Conservation (phyloP, 371 early-diverging fungal species). For the Nematocida sp. region DNA sequence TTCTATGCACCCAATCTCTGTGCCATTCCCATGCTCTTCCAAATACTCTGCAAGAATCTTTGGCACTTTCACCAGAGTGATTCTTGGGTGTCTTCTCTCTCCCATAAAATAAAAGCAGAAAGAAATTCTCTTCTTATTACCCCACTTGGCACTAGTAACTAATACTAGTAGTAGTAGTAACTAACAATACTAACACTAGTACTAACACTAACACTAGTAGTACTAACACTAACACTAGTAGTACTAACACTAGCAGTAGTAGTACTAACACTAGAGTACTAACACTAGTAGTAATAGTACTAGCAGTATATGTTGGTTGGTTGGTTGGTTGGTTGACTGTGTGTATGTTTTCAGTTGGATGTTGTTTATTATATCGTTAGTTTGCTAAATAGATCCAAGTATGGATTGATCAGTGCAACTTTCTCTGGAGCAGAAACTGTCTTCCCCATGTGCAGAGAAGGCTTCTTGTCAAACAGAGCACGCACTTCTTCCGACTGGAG, state of each 20-base stretch:
- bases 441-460: neutral
- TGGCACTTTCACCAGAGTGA: constrained; percentile 44
- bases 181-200: no score
- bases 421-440: constrained; percentile 5
- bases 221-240: neutral
- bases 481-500: constrained; percentile 33
- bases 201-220: neutral
- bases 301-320: no score
- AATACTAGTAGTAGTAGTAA: no score
- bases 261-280: neutral
- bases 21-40: constrained; percentile 6
- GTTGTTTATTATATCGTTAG: neutral
- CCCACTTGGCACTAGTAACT: no score
- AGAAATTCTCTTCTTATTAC: no score
- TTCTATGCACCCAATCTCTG: constrained; percentile 37
- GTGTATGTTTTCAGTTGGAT: no score
- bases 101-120: no score
- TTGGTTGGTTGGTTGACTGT: no score
- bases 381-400: constrained; percentile 44
- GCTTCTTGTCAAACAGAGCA: constrained; percentile 44
- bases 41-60: constrained; percentile 30
- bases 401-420: constrained; percentile 39
- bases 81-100: constrained; percentile 42
- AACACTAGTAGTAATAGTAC: no score
- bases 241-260: neutral